Evolutionary conservation across 495 filamentous ascomycete species (phyloP), one percentile per base, ranked within the genome.

Genomic region (Aspergillus avenaceus): DNA sequence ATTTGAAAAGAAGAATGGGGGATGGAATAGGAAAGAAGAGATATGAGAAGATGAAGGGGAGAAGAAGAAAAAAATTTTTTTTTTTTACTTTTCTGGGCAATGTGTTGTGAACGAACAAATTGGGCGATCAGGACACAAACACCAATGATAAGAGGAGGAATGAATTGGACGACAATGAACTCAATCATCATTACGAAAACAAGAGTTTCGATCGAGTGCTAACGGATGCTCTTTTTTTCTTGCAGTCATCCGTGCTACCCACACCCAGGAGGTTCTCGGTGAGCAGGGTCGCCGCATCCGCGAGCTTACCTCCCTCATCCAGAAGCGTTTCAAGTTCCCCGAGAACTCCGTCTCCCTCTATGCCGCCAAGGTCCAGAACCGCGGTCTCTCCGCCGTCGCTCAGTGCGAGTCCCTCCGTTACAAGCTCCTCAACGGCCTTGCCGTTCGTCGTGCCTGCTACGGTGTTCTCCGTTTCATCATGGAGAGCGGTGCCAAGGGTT

Each of bases 291-390:
- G 93, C 76, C 90, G 93, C 75, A 98, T 98, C 77, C 91, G 93
- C 74, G 93, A 98, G 81, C 90, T 98, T 77, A 98, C 93, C 67
- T 96, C 90, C 57, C 87, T 98, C 70, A 97, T 98, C 83, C 95
- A 97, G 81, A 97, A 98, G 85, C 90, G 93, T 61, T 98, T 97
- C 88, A 97, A 97, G 82, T 98, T 98, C 84, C 91, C 93, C 71
- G 93, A 97, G 82, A 97, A 97, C 87, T 93, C 88, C 64, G 93
- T 98, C 73, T 97, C 93, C 52, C 90, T 98, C 67, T 98, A 97
- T 74, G 93, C 93, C 74, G 95, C 93, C 73, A 98, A 98, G 85
- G 93, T 98, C 70, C 95, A 97, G 83, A 97, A 96, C 82, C 91
- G 93, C 64, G 93, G 93, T 87, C 90, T 98, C 54, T 97, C 91